These are phyloP conservation scores for Cryptococcus amylolentus DNA, from an alignment of 1,284 basidiomycete genomes.

Conservation along the genomic window DNA sequence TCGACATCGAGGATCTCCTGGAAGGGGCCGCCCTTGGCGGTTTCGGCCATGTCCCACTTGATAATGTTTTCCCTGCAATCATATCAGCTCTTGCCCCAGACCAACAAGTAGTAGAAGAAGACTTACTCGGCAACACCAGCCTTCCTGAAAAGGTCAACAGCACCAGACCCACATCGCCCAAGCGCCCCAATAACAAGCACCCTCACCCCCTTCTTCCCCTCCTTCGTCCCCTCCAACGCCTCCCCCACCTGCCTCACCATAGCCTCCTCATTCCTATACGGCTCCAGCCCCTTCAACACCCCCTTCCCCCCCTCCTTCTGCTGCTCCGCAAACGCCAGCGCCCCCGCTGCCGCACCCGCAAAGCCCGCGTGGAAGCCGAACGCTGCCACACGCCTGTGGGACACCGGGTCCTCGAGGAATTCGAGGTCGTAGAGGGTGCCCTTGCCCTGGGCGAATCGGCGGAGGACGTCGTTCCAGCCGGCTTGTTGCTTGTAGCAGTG, in stretches of 20 bases:
- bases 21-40: conserved; percentile 95
- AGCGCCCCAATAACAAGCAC: conserved; percentile 95
- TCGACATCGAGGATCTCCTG: conserved; percentile 79
- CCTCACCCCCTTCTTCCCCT: conserved; percentile 68
- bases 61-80: conserved; percentile 75
- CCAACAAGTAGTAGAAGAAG: neutral
- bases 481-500: conserved; percentile 98
- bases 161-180: conserved; percentile 93
- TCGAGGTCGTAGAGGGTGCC: conserved; percentile 95
- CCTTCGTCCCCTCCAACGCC: conserved; percentile 59
- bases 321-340: conserved; percentile 74
- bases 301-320: conserved; percentile 58
- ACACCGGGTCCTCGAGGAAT: conserved; percentile 81
- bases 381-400: conserved; percentile 86
- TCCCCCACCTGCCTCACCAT: conserved; percentile 73
- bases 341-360: conserved; percentile 91
- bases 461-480: conserved; percentile 85
- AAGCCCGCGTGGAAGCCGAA: conserved; percentile 99
- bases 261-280: conserved; percentile 74
- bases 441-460: conserved; percentile 79
- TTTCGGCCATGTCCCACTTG: conserved; percentile 98
- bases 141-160: conserved; percentile 91
- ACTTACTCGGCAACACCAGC: conserved; percentile 82
- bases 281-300: conserved; percentile 65
- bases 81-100: neutral